A percentile compares a stretch with the other conserved stretches of the same genome.
phyloP scores from a whole-genome alignment of 2,329 filamentous ascomycete species.

The Rachicladosporium sp. region DNA sequence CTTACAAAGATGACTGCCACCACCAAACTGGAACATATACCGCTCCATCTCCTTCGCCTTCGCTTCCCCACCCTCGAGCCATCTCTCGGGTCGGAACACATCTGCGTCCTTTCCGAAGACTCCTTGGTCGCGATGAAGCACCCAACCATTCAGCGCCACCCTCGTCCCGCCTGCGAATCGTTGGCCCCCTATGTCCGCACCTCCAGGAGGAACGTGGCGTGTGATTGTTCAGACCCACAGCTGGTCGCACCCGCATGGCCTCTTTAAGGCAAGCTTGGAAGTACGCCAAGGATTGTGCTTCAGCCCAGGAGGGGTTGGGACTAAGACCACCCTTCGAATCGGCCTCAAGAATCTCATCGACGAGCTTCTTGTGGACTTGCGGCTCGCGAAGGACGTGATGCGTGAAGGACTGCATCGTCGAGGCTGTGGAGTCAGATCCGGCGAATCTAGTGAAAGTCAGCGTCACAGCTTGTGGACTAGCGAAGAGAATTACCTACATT shows the following conservation, averaged over 20 bases:
- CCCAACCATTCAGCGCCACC: conserved; percentile 64
- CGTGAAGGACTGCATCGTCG: conserved; percentile 57
- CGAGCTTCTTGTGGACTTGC: conserved; percentile 40
- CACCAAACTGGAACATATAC: conserved; percentile 62
- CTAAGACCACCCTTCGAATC: conserved; percentile 44
- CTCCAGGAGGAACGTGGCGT: conserved; percentile 41
- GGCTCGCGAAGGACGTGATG: conserved; percentile 61
- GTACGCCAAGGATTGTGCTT: conserved; percentile 59
- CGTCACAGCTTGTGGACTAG: conserved; percentile 56
- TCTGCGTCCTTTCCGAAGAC: conserved; percentile 59
- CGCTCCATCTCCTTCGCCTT: conserved; percentile 55
- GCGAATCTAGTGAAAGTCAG: conserved; percentile 61
- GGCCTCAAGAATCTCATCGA: conserved; percentile 50
- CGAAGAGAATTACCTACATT: conserved; percentile 47
- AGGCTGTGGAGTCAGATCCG: conserved; percentile 69
- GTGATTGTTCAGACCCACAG: conserved; percentile 54
- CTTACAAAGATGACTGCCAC: conserved; percentile 40
- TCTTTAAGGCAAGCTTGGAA: conserved; percentile 70
- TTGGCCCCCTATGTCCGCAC: conserved; percentile 47
- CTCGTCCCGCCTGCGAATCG: conserved; percentile 58
- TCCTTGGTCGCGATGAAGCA: conserved; percentile 54
- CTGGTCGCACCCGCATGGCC: conserved; percentile 63
- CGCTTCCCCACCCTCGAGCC: conserved; percentile 43
- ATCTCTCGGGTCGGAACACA: conserved; percentile 55
- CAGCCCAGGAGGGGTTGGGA: conserved; percentile 49